Evolutionary conservation across 169 alveolate genomes (phyloP).

Genomic region (Theileria parva): DNA sequence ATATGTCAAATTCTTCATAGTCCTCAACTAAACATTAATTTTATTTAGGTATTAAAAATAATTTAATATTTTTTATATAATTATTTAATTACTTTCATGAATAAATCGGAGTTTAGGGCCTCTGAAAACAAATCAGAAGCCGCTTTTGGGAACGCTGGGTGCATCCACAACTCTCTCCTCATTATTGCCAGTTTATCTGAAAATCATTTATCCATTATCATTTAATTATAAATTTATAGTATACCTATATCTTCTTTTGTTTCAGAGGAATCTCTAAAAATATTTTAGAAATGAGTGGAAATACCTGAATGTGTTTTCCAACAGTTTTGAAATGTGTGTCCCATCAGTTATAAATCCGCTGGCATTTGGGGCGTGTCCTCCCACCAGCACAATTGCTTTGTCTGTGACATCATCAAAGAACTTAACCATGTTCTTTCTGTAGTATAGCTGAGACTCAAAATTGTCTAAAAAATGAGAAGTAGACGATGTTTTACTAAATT

Average conservation of each 20-base stretch:
- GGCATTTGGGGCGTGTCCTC: conserved; percentile 80
- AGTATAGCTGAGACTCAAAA: neutral
- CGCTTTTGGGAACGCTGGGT: conserved; percentile 65
- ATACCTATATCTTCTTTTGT: neutral
- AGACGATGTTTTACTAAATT: neutral
- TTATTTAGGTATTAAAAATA: neutral
- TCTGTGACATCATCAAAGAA: conserved; percentile 56
- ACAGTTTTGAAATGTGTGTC: conserved; percentile 63
- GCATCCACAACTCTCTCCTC: conserved; percentile 61
- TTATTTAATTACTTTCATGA: conserved; percentile 27
- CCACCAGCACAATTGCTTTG: conserved; percentile 77
- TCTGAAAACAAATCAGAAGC: conserved; percentile 62
- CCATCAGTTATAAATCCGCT: conserved; percentile 81
- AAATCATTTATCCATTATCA: conserved; percentile 11
- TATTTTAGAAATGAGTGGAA: conserved; percentile 13
- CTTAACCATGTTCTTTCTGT: conserved; percentile 5
- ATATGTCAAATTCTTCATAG: conserved; percentile 81
- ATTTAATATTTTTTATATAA: neutral
- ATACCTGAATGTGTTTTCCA: conserved; percentile 33
- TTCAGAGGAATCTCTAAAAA: conserved; percentile 26
- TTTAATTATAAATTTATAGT: neutral
- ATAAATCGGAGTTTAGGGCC: conserved; percentile 39
- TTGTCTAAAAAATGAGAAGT: neutral
- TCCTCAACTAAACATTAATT: conserved; percentile 63
- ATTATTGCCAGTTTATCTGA: conserved; percentile 42